Percentiles rank a stretch among this genome's conserved stretches.
Conservation (phyloP, 352 stramenopile species). For the Globisporangium heterothallicum region DNA sequence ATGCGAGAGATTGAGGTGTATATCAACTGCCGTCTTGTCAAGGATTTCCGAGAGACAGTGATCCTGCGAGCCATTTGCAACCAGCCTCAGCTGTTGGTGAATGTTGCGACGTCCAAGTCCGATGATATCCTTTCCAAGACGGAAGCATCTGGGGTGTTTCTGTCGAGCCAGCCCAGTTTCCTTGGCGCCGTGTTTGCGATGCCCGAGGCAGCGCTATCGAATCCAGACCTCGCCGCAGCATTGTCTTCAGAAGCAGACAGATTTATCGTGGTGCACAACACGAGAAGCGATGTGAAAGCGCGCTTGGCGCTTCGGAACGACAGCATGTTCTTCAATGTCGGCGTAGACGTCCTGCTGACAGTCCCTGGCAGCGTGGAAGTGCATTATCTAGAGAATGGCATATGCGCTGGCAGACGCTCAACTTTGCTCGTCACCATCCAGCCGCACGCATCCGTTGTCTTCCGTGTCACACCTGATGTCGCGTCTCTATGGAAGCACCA, state of each 20-base stretch:
- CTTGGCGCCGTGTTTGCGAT: slow-evolving; percentile 78
- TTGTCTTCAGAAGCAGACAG: slow-evolving; percentile 42
- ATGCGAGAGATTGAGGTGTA: slow-evolving; percentile 85
- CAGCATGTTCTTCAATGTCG: slow-evolving; percentile 80
- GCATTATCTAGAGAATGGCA: slow-evolving; percentile 60
- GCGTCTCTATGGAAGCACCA: slow-evolving; percentile 68
- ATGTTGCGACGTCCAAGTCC: slow-evolving; percentile 42
- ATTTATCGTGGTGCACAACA: slow-evolving; percentile 77
- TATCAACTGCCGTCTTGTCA: slow-evolving; percentile 82
- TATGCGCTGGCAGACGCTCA: slow-evolving; percentile 57
- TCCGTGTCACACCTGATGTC: slow-evolving; percentile 67
- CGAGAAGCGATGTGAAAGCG: slow-evolving; percentile 50
- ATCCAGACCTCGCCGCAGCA: slow-evolving; percentile 21
- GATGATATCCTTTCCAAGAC: slow-evolving; percentile 27
- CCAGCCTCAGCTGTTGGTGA: slow-evolving; percentile 68
- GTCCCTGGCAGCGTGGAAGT: slow-evolving; percentile 35
- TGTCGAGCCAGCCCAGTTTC: slow-evolving; percentile 64
- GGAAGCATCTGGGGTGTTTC: slow-evolving; percentile 17
- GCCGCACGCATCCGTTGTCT: slow-evolving; percentile 45
- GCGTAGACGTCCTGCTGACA: slow-evolving; percentile 43
- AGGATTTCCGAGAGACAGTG: slow-evolving; percentile 85
- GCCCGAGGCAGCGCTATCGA: slow-evolving; percentile 57
- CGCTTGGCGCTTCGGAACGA: slow-evolving; percentile 78
- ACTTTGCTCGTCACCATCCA: slow-evolving; percentile 71
- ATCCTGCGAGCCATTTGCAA: slow-evolving; percentile 74